phyloP scores from a whole-genome alignment of 148 eudicot genomes.

The Fagopyrum tataricum region DNA sequence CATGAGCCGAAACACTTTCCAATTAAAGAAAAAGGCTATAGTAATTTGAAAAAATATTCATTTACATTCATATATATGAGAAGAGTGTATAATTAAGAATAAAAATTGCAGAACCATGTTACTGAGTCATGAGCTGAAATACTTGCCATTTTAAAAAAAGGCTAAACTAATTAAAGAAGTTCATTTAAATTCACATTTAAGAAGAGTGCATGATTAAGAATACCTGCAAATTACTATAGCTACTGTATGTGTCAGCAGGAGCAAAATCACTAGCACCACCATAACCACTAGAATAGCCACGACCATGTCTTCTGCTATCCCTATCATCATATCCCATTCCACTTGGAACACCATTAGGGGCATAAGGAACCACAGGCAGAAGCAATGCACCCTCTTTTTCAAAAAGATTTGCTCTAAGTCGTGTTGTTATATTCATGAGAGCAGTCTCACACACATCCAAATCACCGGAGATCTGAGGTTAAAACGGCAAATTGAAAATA shows the following conservation, averaged over 20 bases:
- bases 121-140: no score
- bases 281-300: conserved; percentile 80
- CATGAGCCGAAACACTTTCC: no score
- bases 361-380: conserved; percentile 73
- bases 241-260: conserved; percentile 54
- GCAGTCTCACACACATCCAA: conserved; percentile 82
- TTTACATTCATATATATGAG: no score
- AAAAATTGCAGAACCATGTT: no score
- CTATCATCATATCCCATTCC: conserved; percentile 59
- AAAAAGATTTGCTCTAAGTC: conserved; percentile 76
- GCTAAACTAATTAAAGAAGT: neutral
- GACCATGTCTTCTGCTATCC: conserved; percentile 65
- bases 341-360: conserved; percentile 48
- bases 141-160: neutral
- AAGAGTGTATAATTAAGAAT: no score
- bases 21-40: no score
- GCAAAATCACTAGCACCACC: conserved; percentile 54
- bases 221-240: conserved; percentile 74
- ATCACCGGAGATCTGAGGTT: conserved; percentile 80
- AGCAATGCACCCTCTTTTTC: conserved; percentile 80
- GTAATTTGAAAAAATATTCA: no score
- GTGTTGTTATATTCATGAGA: conserved; percentile 61
- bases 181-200: neutral
- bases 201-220: neutral
- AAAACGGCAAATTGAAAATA: neutral